These are phyloP conservation scores for Diddensiella transvaalensis DNA, from an alignment of 805 yeast genomes.

Conservation along the genomic window DNA sequence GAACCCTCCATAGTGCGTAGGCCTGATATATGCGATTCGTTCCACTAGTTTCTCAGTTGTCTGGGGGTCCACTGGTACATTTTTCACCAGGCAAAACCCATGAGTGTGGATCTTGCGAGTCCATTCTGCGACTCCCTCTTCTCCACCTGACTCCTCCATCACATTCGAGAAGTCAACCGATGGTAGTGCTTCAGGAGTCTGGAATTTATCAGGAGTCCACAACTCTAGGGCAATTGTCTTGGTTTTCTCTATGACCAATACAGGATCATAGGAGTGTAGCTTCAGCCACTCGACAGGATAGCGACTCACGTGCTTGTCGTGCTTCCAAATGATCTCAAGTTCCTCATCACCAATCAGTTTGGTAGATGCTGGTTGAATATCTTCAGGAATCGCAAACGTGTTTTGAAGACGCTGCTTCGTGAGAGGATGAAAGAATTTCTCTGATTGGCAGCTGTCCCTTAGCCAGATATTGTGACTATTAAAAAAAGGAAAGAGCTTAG, in stretches of 20 bases:
- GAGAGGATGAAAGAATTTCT: conserved; percentile 47
- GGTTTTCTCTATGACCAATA: conserved; percentile 34
- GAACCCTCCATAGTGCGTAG: conserved; percentile 76
- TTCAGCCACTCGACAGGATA: conserved; percentile 43
- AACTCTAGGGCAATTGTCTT: conserved; percentile 33
- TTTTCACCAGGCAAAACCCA: conserved; percentile 61
- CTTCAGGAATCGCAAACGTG: conserved; percentile 43
- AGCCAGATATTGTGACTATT: conserved; percentile 53
- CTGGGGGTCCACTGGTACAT: conserved; percentile 57
- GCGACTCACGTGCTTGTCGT: conserved; percentile 39
- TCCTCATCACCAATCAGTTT: conserved; percentile 15
- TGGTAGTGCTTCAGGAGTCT: conserved; percentile 38
- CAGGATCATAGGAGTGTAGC: conserved; percentile 52
- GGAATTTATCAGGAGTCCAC: conserved; percentile 47
- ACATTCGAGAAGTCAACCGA: conserved; percentile 46
- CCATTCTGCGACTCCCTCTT: conserved; percentile 52
- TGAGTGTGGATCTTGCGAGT: conserved; percentile 48
- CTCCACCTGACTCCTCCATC: conserved; percentile 43
- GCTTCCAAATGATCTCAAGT: conserved; percentile 36
- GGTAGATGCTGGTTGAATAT: conserved; percentile 27
- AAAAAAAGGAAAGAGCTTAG: too few species aligned
- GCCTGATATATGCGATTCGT: conserved; percentile 55
- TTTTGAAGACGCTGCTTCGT: conserved; percentile 61
- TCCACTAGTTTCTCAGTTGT: conserved; percentile 57
- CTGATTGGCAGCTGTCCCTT: conserved; percentile 61